Base-by-base conservation (phyloP, 2,329 filamentous ascomycete genomes). In the Chaetomium olivaceum region DNA sequence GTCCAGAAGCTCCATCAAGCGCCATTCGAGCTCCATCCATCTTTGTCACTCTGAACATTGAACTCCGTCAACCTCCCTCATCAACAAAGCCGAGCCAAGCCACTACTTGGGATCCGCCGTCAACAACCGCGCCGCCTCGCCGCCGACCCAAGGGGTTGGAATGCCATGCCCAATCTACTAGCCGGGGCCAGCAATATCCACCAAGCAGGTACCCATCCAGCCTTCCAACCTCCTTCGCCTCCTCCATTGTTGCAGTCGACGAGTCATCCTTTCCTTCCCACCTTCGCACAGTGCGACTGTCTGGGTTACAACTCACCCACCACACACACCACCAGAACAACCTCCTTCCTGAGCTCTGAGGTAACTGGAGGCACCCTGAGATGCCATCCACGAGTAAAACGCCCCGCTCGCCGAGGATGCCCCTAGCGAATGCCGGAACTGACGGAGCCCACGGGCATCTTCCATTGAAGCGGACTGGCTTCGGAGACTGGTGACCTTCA, bases 81-180 rank as follows among this genome's bases (percentile, higher is more conserved):
- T 23, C 39, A 43, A 43, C 39, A 43, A 43, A 43, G 39, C 39
- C 39, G n/a, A 43, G 39, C 39, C 39, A 43, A 43, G 39, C 39
- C 39, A n/a, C 16, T 43, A 7, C 39, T 23, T 5, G 21, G 52
- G 52, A 51, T 62, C 61, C 54, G 54, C 54, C 12, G 61, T 51
- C 16, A 16, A 33, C 23, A 52, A 14, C 14, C 25, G 36, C 43
- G 21, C 27, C 7, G 11, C n/a, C n/a, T n/a, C n/a, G n/a, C n/a
- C n/a, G n/a, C 29, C 33, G 61, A 58, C 61, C 55, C 61, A 46
- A 46, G 55, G 46, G 55, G 46, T 21, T 48, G 61, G 61, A 31
- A 19, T 54, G 31, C 1, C 4, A 12, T 46, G 23, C 1, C 4
- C 46, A 63, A 58, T 63, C 4, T 54, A 19, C 23, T 12, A 58